These are phyloP conservation scores for Cyclotella distinguenda DNA, from an alignment of 108 stramenopile genomes.

Conservation along the genomic window DNA sequence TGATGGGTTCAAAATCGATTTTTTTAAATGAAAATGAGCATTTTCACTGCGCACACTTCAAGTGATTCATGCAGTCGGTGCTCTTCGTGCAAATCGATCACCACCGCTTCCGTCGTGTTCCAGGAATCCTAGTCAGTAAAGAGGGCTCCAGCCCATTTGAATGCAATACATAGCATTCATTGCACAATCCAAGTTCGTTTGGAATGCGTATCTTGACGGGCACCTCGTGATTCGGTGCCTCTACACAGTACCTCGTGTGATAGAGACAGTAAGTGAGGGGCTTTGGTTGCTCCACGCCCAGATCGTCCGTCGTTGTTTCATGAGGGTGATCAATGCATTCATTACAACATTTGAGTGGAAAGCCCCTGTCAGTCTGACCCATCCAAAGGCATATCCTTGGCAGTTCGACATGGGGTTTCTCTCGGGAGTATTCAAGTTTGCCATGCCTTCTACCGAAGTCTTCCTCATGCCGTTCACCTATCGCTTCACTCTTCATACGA, in stretches of 20 bases:
- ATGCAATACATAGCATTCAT: conserved; percentile 34
- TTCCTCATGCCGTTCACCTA: conserved; percentile 5
- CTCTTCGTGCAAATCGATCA: too few species aligned
- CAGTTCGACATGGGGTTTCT: not conserved
- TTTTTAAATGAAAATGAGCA: not conserved
- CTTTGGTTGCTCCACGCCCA: conserved; percentile 1
- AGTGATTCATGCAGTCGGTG: too few species aligned
- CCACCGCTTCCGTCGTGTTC: conserved; percentile 19
- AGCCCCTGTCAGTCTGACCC: conserved; percentile 8
- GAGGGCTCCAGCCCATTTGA: conserved; percentile 7
- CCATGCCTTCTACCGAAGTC: conserved; percentile 7
- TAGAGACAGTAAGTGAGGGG: conserved; percentile 30
- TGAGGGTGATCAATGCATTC: conserved; percentile 15
- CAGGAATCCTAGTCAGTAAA: conserved; percentile 17
- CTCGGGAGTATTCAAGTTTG: conserved; percentile 8
- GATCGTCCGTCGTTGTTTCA: not conserved
- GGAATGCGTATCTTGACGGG: conserved; percentile 24
- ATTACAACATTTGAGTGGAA: conserved; percentile 22
- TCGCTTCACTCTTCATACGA: conserved; percentile 3
- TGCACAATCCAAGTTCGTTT: conserved; percentile 34
- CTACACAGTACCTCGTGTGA: conserved; percentile 28
- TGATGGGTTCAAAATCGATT: not conserved
- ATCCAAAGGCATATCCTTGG: conserved; percentile 19
- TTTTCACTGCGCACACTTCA: too few species aligned
- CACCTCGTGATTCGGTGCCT: conserved; percentile 15